These are phyloP conservation scores for Jatropha curcas DNA, from an alignment of 345 rosid species.

Conservation along the genomic window DNA sequence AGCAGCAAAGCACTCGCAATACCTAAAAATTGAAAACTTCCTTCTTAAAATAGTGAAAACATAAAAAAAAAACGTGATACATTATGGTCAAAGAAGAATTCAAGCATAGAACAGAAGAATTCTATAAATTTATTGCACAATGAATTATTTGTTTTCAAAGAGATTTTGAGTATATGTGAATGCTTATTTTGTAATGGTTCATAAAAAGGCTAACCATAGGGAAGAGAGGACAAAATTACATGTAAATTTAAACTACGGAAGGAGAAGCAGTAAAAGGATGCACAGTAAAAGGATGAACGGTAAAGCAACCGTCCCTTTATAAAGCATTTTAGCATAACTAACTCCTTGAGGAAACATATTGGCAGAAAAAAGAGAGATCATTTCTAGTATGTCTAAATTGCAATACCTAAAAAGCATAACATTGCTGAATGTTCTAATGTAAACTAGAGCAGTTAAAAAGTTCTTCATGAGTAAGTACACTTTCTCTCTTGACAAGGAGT, in stretches of 20 bases:
- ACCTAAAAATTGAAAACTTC: slow-evolving; percentile 45
- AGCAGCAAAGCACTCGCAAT: slow-evolving; percentile 87
- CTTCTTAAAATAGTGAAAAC: not conserved
- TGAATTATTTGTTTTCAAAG: not conserved
- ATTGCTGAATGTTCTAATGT: too few species aligned
- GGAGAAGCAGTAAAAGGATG: too few species aligned
- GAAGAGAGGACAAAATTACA: not conserved
- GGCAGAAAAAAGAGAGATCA: not conserved
- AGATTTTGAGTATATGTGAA: not conserved
- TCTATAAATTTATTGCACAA: not conserved
- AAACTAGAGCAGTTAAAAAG: too few species aligned
- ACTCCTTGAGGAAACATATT: not conserved
- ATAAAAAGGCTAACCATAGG: not conserved
- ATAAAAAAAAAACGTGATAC: not conserved
- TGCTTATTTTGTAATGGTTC: not conserved
- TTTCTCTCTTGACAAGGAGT: too few species aligned
- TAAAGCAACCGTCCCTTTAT: not conserved
- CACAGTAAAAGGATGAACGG: not conserved
- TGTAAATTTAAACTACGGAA: not conserved
- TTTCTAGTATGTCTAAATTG: too few species aligned
- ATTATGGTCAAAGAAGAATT: not conserved
- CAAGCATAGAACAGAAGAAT: not conserved
- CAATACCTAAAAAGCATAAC: too few species aligned
- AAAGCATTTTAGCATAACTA: not conserved
- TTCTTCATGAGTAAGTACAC: too few species aligned